Evolutionary conservation across 768 basidiomycete genomes (phyloP).

Genomic region (Suillus plorans): DNA sequence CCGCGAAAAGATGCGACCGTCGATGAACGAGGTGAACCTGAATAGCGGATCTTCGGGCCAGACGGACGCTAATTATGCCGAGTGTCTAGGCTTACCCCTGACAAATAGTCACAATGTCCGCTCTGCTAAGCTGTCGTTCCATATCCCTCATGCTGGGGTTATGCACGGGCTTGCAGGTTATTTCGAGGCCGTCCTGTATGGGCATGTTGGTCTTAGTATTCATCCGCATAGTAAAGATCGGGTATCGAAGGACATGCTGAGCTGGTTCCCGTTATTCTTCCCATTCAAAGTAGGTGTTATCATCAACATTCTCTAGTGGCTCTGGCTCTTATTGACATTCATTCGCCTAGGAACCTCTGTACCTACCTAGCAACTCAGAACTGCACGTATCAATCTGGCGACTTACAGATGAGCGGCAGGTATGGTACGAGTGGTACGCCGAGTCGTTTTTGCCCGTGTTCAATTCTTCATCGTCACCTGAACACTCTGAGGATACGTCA

Average conservation of each 20-base stretch:
- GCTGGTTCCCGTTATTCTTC: conserved; percentile 98
- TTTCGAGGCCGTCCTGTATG: conserved; percentile 93
- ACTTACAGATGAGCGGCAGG: conserved; percentile 80
- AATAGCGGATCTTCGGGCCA: background rate
- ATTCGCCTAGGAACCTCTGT: conserved; percentile 76
- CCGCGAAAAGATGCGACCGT: conserved; percentile 79
- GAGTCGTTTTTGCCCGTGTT: conserved; percentile 83
- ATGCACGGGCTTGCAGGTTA: conserved; percentile 96
- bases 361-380: conserved; percentile 90
- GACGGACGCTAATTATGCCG: conserved; percentile 13
- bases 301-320: conserved; percentile 3
- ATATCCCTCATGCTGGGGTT: conserved; percentile 92
- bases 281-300: conserved; percentile 74
- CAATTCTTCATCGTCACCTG: conserved; percentile 25
- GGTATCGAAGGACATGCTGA: conserved; percentile 94
- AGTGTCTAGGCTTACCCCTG: conserved; percentile 69
- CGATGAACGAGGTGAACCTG: conserved; percentile 59
- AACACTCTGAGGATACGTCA: conserved; percentile 17
- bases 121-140: conserved; percentile 81
- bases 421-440: conserved; percentile 99
- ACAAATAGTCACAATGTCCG: conserved; percentile 98
- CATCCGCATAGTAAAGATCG: conserved; percentile 87
- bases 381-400: conserved; percentile 94
- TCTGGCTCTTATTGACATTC: background rate
- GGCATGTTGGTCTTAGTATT: conserved; percentile 87